phyloP scores from a whole-genome alignment of 2,329 filamentous ascomycete genomes.

The Ophiostoma sp. region DNA sequence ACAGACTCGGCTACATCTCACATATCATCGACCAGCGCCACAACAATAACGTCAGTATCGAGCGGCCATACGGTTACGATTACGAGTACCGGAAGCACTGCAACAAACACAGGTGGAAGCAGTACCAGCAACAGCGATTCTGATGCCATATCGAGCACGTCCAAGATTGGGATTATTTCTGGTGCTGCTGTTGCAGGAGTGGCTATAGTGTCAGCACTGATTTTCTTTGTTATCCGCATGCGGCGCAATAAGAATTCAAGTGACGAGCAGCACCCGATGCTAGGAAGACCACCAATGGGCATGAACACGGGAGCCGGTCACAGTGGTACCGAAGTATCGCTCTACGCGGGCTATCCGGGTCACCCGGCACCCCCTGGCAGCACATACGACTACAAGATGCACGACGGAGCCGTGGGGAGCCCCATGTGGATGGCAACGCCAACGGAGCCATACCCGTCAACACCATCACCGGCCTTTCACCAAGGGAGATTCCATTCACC shows the following conservation, averaged over 20 bases:
- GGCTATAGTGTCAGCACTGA: slow-evolving; percentile 26
- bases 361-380: background rate
- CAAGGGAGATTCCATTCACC: background rate
- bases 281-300: slow-evolving; percentile 18
- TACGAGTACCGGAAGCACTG: background rate
- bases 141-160: slow-evolving; percentile 28
- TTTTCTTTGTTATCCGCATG: slow-evolving; percentile 30
- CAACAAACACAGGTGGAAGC: background rate
- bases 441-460: slow-evolving; percentile 14
- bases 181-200: slow-evolving; percentile 25
- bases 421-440: slow-evolving; percentile 10
- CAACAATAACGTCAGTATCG: background rate
- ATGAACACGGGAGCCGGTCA: slow-evolving; percentile 21
- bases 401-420: background rate
- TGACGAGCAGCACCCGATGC: slow-evolving; percentile 34
- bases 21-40: background rate
- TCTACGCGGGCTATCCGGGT: background rate
- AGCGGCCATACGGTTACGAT: background rate
- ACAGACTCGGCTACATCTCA: background rate
- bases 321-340: slow-evolving; percentile 20
- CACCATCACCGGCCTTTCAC: background rate
- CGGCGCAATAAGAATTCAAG: slow-evolving; percentile 26
- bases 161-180: slow-evolving; percentile 32
- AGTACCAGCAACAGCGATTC: background rate
- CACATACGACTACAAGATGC: slow-evolving; percentile 22